These are phyloP conservation scores for Dendrostoma leiphaemia DNA, from an alignment of 2,329 filamentous ascomycete species.

Conservation along the genomic window DNA sequence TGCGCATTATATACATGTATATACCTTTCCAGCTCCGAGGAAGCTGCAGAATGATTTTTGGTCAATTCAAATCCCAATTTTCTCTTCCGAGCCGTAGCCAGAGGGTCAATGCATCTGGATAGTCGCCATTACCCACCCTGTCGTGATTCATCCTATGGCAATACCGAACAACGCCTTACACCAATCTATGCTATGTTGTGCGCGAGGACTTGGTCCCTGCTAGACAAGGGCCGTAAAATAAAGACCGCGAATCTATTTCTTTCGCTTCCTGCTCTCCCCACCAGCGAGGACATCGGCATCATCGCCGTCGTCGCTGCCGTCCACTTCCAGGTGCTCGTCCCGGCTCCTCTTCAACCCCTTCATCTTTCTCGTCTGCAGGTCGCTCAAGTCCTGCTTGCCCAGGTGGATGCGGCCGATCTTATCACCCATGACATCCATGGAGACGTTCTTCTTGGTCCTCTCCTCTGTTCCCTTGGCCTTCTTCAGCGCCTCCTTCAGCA, in stretches of 20 bases:
- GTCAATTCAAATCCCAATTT: too few species aligned
- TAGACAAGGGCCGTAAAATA: too few species aligned
- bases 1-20: too few species aligned
- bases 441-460: slow-evolving; percentile 93
- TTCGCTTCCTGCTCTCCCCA: slow-evolving; percentile 37
- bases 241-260: slow-evolving; percentile 25
- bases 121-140: not conserved
- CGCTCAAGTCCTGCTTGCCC: slow-evolving; percentile 81
- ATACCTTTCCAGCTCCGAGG: too few species aligned
- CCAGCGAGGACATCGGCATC: slow-evolving; percentile 30
- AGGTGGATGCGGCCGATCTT: slow-evolving; percentile 93
- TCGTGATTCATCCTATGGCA: not conserved
- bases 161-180: slow-evolving; percentile 16
- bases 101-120: not conserved
- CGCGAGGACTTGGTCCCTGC: not conserved
- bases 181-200: slow-evolving; percentile 12
- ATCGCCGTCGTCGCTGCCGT: slow-evolving; percentile 43
- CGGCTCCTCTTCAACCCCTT: slow-evolving; percentile 91
- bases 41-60: too few species aligned
- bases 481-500: slow-evolving; percentile 89
- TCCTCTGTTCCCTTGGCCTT: slow-evolving; percentile 74
- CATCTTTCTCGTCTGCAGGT: slow-evolving; percentile 97
- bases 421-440: slow-evolving; percentile 87
- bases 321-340: slow-evolving; percentile 54
- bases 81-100: not conserved